These are phyloP conservation scores for Neocatenulostroma microsporum DNA, from an alignment of 2,329 filamentous ascomycete genomes.

Conservation along the genomic window DNA sequence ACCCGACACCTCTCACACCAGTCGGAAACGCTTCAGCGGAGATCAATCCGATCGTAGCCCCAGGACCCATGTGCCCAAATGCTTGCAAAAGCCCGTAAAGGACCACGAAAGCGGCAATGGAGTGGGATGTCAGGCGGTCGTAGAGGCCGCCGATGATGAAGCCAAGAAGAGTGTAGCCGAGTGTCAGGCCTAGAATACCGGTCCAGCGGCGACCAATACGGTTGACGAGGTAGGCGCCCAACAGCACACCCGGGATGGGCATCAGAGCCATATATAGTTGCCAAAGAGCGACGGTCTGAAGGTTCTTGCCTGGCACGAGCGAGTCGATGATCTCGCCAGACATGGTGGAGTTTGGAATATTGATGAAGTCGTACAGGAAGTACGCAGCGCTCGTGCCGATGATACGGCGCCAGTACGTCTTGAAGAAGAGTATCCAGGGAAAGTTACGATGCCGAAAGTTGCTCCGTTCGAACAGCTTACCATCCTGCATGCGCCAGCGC, in stretches of 20 bases:
- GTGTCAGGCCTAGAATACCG: constrained; percentile 44
- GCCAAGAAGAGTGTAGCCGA: constrained; percentile 45
- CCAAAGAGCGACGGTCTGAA: constrained; percentile 31
- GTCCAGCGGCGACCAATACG: constrained; percentile 43
- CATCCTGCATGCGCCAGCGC: constrained; percentile 48
- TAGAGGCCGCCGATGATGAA: constrained; percentile 47
- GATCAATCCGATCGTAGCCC: constrained; percentile 45
- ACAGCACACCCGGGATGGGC: constrained; percentile 42
- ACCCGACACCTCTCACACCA: constrained; percentile 45
- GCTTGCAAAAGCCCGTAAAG: constrained; percentile 48
- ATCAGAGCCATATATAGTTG: constrained; percentile 32
- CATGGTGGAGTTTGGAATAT: constrained; percentile 44
- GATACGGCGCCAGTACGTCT: constrained; percentile 51
- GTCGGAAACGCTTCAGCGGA: constrained; percentile 47
- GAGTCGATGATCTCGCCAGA: constrained; percentile 36
- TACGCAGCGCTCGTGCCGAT: constrained; percentile 49
- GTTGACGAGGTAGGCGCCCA: constrained; percentile 44
- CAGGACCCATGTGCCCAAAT: constrained; percentile 44
- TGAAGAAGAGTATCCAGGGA: too few species aligned
- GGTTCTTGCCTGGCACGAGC: constrained; percentile 40
- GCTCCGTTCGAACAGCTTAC: constrained; percentile 44
- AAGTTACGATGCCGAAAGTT: constrained; percentile 52
- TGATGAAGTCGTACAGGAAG: constrained; percentile 48
- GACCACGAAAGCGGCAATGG: constrained; percentile 45
- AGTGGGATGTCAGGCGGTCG: constrained; percentile 39